These are phyloP conservation scores for Andrographis paniculata DNA, from an alignment of 305 asterid genomes.

Conservation along the genomic window DNA sequence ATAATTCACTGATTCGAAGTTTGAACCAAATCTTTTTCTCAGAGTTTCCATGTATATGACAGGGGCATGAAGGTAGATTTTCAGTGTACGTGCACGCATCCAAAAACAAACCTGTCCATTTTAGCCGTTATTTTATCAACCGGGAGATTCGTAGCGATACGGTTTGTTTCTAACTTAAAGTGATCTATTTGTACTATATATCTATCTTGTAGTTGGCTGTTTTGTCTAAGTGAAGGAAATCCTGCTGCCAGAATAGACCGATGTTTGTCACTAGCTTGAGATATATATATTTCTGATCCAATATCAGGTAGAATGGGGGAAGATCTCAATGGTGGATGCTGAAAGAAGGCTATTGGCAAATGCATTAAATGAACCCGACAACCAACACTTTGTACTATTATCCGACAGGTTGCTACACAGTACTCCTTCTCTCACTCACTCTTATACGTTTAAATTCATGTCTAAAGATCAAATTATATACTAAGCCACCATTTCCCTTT, in stretches of 20 bases:
- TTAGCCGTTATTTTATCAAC: slow-evolving; percentile 86
- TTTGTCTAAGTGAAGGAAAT: no score
- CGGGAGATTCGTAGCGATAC: slow-evolving; percentile 89
- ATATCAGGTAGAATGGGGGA: slow-evolving; percentile 89
- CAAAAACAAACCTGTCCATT: slow-evolving; percentile 84
- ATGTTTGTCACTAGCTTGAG: slow-evolving; percentile 14
- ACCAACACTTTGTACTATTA: slow-evolving; percentile 80
- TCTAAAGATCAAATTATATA: no score
- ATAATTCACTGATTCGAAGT: neutral
- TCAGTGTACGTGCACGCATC: slow-evolving; percentile 95
- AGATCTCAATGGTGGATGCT: slow-evolving; percentile 97
- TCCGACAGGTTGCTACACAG: slow-evolving; percentile 72
- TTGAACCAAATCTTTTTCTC: slow-evolving; percentile 11
- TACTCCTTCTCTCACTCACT: neutral
- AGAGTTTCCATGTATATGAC: slow-evolving; percentile 24
- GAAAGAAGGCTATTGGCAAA: slow-evolving; percentile 83
- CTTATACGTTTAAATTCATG: slow-evolving; percentile 6
- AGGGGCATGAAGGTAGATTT: slow-evolving; percentile 97
- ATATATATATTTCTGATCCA: neutral
- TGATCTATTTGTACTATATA: no score
- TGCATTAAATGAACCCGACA: slow-evolving; percentile 84
- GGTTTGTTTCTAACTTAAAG: slow-evolving; percentile 34
- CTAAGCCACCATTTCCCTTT: slow-evolving; percentile 19
- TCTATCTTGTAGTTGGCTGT: no score
- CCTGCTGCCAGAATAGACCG: slow-evolving; percentile 5